phyloP scores from a whole-genome alignment of 495 filamentous ascomycete species.

The Cercophora samala region DNA sequence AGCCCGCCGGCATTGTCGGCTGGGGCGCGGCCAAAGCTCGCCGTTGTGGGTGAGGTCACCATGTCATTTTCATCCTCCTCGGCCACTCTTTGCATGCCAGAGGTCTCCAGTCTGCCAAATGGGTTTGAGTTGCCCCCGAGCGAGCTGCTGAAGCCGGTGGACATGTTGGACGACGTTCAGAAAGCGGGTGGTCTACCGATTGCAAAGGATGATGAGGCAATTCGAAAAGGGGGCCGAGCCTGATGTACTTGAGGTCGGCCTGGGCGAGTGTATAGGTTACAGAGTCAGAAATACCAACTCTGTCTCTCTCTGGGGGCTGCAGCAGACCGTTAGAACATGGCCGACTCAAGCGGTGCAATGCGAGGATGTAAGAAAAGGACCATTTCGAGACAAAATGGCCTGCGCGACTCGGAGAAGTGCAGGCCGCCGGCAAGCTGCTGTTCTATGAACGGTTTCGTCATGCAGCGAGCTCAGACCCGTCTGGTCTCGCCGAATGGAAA shows the following conservation, averaged over 20 bases:
- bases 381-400: conserved; percentile 17
- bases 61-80: conserved; percentile 60
- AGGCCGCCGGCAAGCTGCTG: conserved; percentile 19
- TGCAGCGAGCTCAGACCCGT: neutral
- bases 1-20: conserved; percentile 3
- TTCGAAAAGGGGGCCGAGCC: conserved; percentile 5
- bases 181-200: neutral
- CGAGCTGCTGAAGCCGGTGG: conserved; percentile 54
- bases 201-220: conserved; percentile 8
- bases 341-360: conserved; percentile 8
- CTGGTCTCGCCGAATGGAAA: neutral
- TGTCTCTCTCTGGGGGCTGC: conserved; percentile 10
- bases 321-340: conserved; percentile 15
- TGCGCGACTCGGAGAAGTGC: conserved; percentile 21
- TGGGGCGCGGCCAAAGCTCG: conserved; percentile 39
- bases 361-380: neutral
- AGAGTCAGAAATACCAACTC: neutral
- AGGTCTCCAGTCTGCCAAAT: conserved; percentile 43
- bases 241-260: conserved; percentile 7
- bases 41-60: conserved; percentile 55
- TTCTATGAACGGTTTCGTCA: neutral
- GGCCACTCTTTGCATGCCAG: conserved; percentile 50
- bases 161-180: conserved; percentile 34
- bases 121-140: conserved; percentile 54
- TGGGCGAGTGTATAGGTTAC: neutral